Evolutionary conservation across 164 flowering plant genomes (phyloP).

Genomic region (Dillenia turbinata): DNA sequence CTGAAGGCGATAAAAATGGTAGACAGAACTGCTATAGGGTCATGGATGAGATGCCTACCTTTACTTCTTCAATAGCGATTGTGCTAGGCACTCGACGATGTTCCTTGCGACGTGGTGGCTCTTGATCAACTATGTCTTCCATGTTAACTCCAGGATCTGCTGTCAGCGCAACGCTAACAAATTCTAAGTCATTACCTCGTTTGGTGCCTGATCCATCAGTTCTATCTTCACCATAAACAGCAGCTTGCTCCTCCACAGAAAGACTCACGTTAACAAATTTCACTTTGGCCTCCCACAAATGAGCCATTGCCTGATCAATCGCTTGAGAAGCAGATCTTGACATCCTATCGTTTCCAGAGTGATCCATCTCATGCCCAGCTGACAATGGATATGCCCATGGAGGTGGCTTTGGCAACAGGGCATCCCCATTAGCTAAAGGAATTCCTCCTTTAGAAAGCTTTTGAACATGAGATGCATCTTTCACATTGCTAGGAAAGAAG

Average conservation of each 20-base stretch:
- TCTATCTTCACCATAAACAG: conserved; percentile 6
- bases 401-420: conserved; percentile 87
- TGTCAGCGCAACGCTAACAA: conserved; percentile 84
- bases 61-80: conserved; percentile 95
- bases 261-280: conserved; percentile 74
- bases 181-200: conserved; percentile 42
- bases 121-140: conserved; percentile 84
- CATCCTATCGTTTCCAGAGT: conserved; percentile 76
- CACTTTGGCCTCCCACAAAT: conserved; percentile 76
- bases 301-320: conserved; percentile 96
- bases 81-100: conserved; percentile 99
- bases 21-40: no score
- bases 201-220: conserved; percentile 10
- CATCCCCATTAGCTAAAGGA: conserved; percentile 98
- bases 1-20: no score
- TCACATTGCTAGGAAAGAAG: conserved; percentile 37
- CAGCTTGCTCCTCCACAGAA: conserved; percentile 49
- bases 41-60: conserved; percentile 45
- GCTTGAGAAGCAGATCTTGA: conserved; percentile 89
- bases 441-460: conserved; percentile 91
- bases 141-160: conserved; percentile 85
- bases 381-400: conserved; percentile 98
- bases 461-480: conserved; percentile 54
- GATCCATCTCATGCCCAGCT: conserved; percentile 63
- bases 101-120: conserved; percentile 74